Evolutionary conservation across 208 protist species (phyloP).

Genomic region (Trichomonas vaginalis): DNA sequence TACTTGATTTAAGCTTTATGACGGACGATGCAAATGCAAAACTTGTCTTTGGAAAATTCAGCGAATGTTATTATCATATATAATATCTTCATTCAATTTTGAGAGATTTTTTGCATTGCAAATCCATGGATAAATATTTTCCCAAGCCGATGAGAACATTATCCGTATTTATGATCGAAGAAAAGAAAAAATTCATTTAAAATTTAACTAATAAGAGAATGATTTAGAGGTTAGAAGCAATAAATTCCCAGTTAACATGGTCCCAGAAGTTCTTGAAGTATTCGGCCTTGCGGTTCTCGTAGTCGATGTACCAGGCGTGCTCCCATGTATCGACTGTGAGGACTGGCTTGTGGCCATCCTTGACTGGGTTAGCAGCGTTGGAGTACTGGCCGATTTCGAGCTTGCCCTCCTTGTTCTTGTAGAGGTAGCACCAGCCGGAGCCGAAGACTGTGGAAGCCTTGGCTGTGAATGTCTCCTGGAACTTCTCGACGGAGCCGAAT

Average conservation of each 20-base stretch:
- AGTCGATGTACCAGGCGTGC: conserved; percentile 17
- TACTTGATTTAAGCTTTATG: too few species aligned
- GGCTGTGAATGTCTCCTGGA: not conserved
- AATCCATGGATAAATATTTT: too few species aligned
- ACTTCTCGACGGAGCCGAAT: not conserved
- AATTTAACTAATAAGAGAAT: too few species aligned
- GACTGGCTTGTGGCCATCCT: not conserved
- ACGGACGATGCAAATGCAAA: too few species aligned
- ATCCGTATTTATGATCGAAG: too few species aligned
- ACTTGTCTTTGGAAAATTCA: too few species aligned
- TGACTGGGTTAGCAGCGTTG: not conserved
- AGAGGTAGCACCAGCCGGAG: not conserved
- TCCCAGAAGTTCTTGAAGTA: conserved; percentile 10
- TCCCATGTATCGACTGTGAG: conserved; percentile 6
- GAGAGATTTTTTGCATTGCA: too few species aligned
- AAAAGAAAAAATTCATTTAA: too few species aligned
- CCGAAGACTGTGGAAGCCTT: not conserved
- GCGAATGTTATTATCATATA: too few species aligned
- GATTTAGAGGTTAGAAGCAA: not conserved
- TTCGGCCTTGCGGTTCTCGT: not conserved
- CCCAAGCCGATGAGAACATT: too few species aligned
- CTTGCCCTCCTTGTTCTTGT: not conserved
- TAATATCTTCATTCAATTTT: too few species aligned
- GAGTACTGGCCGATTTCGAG: not conserved
- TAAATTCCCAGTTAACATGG: not conserved